phyloP scores from a whole-genome alignment of 2,329 filamentous ascomycete species.

The Bipolaris cookei region DNA sequence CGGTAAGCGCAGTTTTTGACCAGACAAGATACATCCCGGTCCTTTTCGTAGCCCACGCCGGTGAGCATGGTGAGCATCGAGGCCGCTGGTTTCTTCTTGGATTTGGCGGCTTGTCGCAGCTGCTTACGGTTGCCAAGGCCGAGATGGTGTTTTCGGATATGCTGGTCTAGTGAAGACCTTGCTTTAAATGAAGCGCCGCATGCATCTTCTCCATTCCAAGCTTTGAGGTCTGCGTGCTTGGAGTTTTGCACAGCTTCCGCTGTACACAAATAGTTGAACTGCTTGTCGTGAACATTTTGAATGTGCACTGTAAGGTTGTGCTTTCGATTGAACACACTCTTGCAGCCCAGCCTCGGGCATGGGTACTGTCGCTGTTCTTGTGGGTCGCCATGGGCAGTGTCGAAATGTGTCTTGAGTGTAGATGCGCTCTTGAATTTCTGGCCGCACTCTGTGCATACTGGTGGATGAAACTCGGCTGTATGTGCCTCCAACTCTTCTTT shows the following conservation, averaged over 20 bases:
- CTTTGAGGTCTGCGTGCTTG: slow-evolving; percentile 60
- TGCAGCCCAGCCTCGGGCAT: slow-evolving; percentile 73
- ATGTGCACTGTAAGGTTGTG: slow-evolving; percentile 85
- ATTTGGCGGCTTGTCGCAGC: slow-evolving; percentile 47
- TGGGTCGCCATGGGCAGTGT: slow-evolving; percentile 67
- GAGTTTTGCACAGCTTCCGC: slow-evolving; percentile 65
- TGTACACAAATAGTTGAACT: slow-evolving; percentile 78
- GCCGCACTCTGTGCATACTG: slow-evolving; percentile 75
- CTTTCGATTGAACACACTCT: slow-evolving; percentile 78
- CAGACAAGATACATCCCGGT: slow-evolving; percentile 60
- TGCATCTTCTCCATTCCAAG: slow-evolving; percentile 70
- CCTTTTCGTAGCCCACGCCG: slow-evolving; percentile 60
- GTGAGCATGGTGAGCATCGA: slow-evolving; percentile 57
- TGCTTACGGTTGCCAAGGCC: slow-evolving; percentile 57
- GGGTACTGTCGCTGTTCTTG: slow-evolving; percentile 58
- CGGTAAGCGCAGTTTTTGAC: slow-evolving; percentile 58
- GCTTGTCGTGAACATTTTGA: slow-evolving; percentile 75
- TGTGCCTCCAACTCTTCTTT: slow-evolving; percentile 75
- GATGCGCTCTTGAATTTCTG: slow-evolving; percentile 65
- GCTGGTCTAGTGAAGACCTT: slow-evolving; percentile 81
- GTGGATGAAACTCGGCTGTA: slow-evolving; percentile 73
- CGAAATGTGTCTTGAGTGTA: slow-evolving; percentile 70
- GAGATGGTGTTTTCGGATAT: slow-evolving; percentile 82
- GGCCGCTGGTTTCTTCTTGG: slow-evolving; percentile 40
- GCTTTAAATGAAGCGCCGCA: slow-evolving; percentile 79